phyloP scores from a whole-genome alignment of 106 monocot genomes.

The Cymbidium sinense region DNA sequence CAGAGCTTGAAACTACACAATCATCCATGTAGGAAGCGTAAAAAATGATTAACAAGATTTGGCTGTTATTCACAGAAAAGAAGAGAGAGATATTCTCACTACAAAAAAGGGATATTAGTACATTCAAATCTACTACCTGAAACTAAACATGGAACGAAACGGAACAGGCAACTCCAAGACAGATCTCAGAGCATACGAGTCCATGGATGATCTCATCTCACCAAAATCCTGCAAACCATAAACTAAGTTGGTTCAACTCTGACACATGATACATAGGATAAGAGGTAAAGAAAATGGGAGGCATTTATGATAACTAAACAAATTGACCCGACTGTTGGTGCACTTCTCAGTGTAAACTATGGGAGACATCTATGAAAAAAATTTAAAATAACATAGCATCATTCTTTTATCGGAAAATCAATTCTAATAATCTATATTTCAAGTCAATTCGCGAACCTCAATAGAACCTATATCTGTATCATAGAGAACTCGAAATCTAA shows the following conservation, averaged over 20 bases:
- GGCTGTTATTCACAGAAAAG: not conserved
- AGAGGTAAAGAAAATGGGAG: not conserved
- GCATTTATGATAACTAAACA: not conserved
- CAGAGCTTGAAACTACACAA: slow-evolving; percentile 1
- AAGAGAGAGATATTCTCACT: not conserved
- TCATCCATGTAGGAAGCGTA: not conserved
- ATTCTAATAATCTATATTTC: not conserved
- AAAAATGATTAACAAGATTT: not conserved
- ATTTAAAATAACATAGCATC: not conserved
- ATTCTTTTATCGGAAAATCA: not conserved
- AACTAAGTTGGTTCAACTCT: slow-evolving; percentile 1
- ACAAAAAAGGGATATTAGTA: not conserved
- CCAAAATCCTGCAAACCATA: not conserved
- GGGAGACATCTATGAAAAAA: not conserved
- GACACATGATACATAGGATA: not conserved
- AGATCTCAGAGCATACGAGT: slow-evolving; percentile 47
- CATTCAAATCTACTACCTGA: slow-evolving; percentile 37
- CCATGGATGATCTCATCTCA: slow-evolving; percentile 24
- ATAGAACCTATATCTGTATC: not conserved
- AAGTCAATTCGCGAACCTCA: not conserved
- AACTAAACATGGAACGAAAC: slow-evolving; percentile 46
- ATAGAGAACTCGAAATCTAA: not conserved
- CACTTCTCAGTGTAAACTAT: not conserved
- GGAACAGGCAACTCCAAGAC: slow-evolving; percentile 45
- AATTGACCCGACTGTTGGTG: not conserved